Evolutionary conservation across 306 rosid genomes (phyloP).

Genomic region (Cicer arietinum): DNA sequence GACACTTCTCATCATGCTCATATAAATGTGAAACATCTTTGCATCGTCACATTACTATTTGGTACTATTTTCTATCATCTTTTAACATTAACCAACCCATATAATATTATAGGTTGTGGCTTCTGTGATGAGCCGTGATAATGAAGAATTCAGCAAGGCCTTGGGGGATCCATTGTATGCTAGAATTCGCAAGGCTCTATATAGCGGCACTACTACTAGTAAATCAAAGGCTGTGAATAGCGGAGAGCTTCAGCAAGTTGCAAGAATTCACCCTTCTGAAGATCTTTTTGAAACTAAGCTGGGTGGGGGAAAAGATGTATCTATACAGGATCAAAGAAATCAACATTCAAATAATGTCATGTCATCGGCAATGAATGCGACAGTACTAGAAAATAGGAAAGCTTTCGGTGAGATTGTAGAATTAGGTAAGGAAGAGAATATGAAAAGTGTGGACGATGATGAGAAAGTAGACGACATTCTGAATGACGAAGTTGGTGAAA

Average conservation of each 20-base stretch:
- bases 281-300: conserved; percentile 40
- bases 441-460: conserved; percentile 17
- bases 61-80: conserved; percentile 2
- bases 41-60: not conserved
- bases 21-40: not conserved
- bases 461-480: not conserved
- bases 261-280: conserved; percentile 44
- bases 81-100: conserved; percentile 34
- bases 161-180: conserved; percentile 70
- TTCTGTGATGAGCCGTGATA: conserved; percentile 59
- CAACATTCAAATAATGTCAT: conserved; percentile 37
- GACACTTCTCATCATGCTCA: not conserved
- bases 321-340: conserved; percentile 44
- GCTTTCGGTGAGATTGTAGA: conserved; percentile 11
- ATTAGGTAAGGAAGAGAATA: conserved; percentile 50
- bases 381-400: not conserved
- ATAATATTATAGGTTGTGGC: conserved; percentile 66
- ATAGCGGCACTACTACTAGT: not conserved
- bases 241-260: conserved; percentile 41
- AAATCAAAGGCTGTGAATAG: conserved; percentile 43
- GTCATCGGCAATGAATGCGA: not conserved
- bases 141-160: conserved; percentile 62
- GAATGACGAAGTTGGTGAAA: conserved; percentile 39
- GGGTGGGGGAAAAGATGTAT: conserved; percentile 34
- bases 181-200: conserved; percentile 62